Conservation (phyloP, 2,329 filamentous ascomycete species). For the Fusarium sp. region DNA sequence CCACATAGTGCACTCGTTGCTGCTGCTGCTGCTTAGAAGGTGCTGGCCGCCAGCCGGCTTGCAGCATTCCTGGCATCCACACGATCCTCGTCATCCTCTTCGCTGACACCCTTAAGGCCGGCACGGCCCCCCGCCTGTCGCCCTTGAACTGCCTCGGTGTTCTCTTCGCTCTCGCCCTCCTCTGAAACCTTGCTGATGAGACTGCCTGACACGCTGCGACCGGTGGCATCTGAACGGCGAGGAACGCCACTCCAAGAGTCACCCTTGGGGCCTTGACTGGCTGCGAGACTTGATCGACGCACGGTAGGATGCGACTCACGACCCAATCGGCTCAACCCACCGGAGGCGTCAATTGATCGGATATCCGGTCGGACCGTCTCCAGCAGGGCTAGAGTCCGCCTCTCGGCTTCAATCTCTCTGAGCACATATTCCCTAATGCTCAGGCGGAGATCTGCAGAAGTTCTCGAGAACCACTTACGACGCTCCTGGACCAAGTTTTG, state of each 20-base stretch:
- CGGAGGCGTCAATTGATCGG: conserved; percentile 88
- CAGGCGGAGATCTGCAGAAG: conserved; percentile 81
- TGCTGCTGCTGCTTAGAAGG: conserved; percentile 68
- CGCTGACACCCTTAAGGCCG: conserved; percentile 67
- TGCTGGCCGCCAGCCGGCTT: conserved; percentile 91
- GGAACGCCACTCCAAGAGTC: conserved; percentile 98
- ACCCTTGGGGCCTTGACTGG: conserved; percentile 95
- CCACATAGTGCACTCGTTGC: conserved; percentile 15
- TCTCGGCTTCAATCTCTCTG: conserved; percentile 94
- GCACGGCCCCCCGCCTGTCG: conserved; percentile 53
- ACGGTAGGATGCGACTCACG: conserved; percentile 83
- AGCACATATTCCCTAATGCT: conserved; percentile 92
- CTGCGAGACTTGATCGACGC: conserved; percentile 80
- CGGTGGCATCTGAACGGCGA: conserved; percentile 79
- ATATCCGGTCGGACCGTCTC: conserved; percentile 94
- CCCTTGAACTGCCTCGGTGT: conserved; percentile 49
- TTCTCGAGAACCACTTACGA: conserved; percentile 89
- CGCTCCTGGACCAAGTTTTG: conserved; percentile 88
- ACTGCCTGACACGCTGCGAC: conserved; percentile 79
- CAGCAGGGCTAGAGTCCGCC: conserved; percentile 89
- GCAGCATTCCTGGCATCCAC: conserved; percentile 96
- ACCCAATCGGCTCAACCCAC: conserved; percentile 88
- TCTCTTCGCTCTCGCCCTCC: conserved; percentile 63
- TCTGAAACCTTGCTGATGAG: conserved; percentile 72
- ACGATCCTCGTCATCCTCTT: conserved; percentile 91